Base-by-base conservation (phyloP, 73 alveolate genomes). In the Diophrys sp. region DNA sequence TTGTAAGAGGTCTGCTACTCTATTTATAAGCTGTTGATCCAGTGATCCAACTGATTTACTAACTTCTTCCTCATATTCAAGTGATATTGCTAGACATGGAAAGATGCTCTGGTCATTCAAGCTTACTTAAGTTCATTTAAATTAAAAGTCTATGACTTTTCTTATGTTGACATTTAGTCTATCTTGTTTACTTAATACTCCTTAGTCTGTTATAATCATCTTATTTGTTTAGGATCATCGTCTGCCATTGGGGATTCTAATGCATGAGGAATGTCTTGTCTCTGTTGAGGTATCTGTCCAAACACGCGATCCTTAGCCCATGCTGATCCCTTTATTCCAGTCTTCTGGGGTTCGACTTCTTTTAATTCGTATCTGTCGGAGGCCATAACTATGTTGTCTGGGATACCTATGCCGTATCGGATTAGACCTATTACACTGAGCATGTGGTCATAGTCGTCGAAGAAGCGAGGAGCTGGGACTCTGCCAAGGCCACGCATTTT, bases 361-460 rank as follows among this genome's bases (percentile, higher is more conserved):
- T 44, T 44, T 11, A 44, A 18, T 11, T 44, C 62, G 18, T 44
- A 44, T 44, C 62, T 5, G 18, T 86, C 93, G 44, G 78, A 54
- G 0, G 67, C 66, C 83, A 71, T 77, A 34, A 86, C 93, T 0
- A 86, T 80, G 31, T 86, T 86, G 32, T 86, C 93, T n/a, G 83
- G 77, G n/a, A 86, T 86, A 18, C 93, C 87, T 55, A 79, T 31
- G 0, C 89, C 93, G 71, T 55, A 86, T 67, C 93, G 33, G 26
- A 86, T 79, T 44, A 86, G 54, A 23, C 93, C 93, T 23, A 86
- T 86, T 26, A 86, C 89, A 67, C 87, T 74, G 26, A 86, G 77
- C 93, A 86, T 86, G 79, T 86, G 93, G 31, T 79, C 83, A 56
- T 86, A 86, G 67, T 86, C 93, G 44, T 86, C 93, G 77, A 86